Conservation (phyloP, 352 stramenopile genomes). For the Achlya hypogyna region DNA sequence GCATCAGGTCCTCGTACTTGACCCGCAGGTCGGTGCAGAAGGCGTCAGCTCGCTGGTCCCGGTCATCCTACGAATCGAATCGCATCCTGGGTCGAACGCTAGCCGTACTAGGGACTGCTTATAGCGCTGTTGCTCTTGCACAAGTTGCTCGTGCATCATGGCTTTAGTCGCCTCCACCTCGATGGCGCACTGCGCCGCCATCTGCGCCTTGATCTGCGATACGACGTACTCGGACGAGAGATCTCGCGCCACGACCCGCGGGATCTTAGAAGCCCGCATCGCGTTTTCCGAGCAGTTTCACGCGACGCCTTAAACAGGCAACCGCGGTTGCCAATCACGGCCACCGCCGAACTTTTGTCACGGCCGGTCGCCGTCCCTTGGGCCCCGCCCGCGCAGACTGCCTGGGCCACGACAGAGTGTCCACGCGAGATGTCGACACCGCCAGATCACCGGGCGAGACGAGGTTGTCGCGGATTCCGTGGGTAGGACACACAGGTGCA, state of each 20-base stretch:
- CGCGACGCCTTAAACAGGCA: background rate
- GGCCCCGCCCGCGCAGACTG: too few relatives aligned
- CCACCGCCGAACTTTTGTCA: background rate
- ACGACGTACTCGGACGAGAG: background rate
- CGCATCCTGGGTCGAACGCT: background rate
- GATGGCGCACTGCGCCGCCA: conserved; percentile 1
- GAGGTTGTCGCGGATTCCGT: too few relatives aligned
- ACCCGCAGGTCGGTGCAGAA: conserved; percentile 4
- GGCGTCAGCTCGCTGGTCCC: background rate
- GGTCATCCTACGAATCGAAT: conserved; percentile 3
- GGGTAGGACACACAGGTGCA: too few relatives aligned
- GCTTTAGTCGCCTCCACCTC: conserved; percentile 16
- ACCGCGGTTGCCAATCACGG: background rate
- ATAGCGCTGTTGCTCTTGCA: background rate
- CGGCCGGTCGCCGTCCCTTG: too few relatives aligned
- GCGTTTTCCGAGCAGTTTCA: conserved; percentile 1
- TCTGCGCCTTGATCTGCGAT: conserved; percentile 2
- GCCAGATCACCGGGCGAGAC: too few relatives aligned
- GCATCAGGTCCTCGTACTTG: conserved; percentile 10
- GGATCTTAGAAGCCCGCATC: background rate
- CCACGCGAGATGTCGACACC: too few relatives aligned
- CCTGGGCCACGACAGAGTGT: too few relatives aligned
- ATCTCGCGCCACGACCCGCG: background rate
- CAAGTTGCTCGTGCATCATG: background rate
- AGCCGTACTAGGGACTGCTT: background rate